Percentiles rank a stretch among this genome's conserved stretches.
phyloP scores from a whole-genome alignment of 2,329 filamentous ascomycete species.

The Aspergillus amoenus region DNA sequence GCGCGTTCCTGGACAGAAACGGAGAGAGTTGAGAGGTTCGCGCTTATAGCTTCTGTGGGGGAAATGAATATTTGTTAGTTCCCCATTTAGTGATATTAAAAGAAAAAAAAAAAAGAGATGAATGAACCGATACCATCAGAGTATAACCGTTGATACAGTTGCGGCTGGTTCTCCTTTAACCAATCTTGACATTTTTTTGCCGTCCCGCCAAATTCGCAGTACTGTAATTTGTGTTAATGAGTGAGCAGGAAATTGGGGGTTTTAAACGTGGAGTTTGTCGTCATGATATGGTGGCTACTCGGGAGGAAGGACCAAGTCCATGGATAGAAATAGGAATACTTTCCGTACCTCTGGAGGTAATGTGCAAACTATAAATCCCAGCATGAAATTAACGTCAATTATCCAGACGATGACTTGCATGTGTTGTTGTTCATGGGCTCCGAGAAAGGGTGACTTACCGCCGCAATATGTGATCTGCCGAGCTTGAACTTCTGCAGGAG shows the following conservation, averaged over 20 bases:
- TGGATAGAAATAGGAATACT: constrained; percentile 23
- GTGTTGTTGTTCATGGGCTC: not conserved
- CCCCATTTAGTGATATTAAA: not conserved
- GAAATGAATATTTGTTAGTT: not conserved
- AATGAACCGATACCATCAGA: constrained; percentile 66
- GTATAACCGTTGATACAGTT: constrained; percentile 77
- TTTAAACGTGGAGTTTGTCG: not conserved
- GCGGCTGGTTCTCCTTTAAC: constrained; percentile 73
- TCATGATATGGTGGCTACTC: not conserved
- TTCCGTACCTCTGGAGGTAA: constrained; percentile 64
- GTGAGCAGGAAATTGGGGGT: not conserved
- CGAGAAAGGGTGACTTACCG: constrained; percentile 43
- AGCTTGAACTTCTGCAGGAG: constrained; percentile 47
- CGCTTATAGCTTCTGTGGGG: constrained; percentile 71
- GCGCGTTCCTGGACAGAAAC: constrained; percentile 91
- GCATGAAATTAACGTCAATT: not conserved
- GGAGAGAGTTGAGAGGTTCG: constrained; percentile 80
- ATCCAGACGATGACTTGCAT: not conserved
- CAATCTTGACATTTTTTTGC: constrained; percentile 97
- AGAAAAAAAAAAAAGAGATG: not conserved
- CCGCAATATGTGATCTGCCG: constrained; percentile 62
- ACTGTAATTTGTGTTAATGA: constrained; percentile 56
- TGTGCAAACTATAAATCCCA: constrained; percentile 54
- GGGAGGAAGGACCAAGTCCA: not conserved
- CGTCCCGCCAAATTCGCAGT: constrained; percentile 97